Evolutionary conservation across 495 filamentous ascomycete genomes (phyloP).

Genomic region (Penicillium samsonianum): DNA sequence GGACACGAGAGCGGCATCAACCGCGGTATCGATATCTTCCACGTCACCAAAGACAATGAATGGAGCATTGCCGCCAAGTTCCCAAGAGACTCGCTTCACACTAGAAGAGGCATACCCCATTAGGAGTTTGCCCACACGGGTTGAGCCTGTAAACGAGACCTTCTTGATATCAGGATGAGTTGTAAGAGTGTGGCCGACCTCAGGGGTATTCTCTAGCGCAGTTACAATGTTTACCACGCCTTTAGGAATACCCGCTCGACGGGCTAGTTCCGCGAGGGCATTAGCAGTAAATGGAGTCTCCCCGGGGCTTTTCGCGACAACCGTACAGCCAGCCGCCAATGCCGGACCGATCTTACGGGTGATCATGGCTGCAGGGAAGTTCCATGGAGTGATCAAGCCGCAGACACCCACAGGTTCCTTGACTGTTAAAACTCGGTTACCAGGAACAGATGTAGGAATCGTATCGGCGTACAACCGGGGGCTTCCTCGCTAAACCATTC

Average conservation of each 20-base stretch:
- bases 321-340: conserved; percentile 54
- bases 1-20: neutral
- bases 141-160: conserved; percentile 55
- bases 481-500: conserved; percentile 82
- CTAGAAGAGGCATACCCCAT: conserved; percentile 45
- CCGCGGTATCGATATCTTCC: conserved; percentile 48
- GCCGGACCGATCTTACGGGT: conserved; percentile 52
- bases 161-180: conserved; percentile 43
- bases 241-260: conserved; percentile 49
- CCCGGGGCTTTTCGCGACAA: conserved; percentile 52
- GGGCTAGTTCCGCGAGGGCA: conserved; percentile 48
- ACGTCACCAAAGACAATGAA: conserved; percentile 58
- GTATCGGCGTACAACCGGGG: conserved; percentile 67
- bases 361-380: conserved; percentile 85
- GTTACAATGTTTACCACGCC: conserved; percentile 54
- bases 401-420: conserved; percentile 36
- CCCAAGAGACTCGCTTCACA: conserved; percentile 53
- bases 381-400: conserved; percentile 57
- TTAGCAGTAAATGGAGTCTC: conserved; percentile 52
- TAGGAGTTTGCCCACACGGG: conserved; percentile 50
- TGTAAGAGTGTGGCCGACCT: conserved; percentile 45
- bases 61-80: conserved; percentile 55
- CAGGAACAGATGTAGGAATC: conserved; percentile 57
- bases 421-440: conserved; percentile 35
- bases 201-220: conserved; percentile 46